Base-by-base conservation (phyloP, 2,329 filamentous ascomycete species). In the Cercospora nicotianae region DNA sequence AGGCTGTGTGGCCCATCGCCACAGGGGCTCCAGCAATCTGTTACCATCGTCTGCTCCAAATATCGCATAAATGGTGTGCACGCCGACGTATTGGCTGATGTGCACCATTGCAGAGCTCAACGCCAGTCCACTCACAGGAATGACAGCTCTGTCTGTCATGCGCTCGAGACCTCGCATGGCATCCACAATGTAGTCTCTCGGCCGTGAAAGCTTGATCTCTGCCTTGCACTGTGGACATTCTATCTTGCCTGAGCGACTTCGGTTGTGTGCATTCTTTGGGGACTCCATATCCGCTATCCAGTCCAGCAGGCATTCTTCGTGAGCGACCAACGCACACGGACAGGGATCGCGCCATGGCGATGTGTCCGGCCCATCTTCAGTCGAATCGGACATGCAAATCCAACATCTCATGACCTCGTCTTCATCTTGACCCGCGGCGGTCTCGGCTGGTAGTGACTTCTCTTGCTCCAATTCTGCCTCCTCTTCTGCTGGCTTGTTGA, bases 261-360 rank as follows among this genome's bases (percentile, higher is more conserved):
- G 79, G 72, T 82, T 79, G 71, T 82, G 81, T 69, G 82, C 76
- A 18, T 86, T 80, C 42, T 82, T 85, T 1, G 87, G 86, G 23
- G 86, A 83, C 80, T 97, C 93, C 76, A 93, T 87, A 77, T 97
- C 93, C n/a, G 92, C 90, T 18, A 98, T 90, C 94, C 94, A 99
- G 75, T 93, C 91, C 45, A 98, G 84, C 72, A 98, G 85, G 78
- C 94, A 97, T 68, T 89, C 87, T 78, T 98, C 93, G 78, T 99
- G 95, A 1, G 94, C 95, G 65, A 92, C 91, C 45, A 99, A 85
- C 12, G 92, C 93, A 80, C 95, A 99, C 0, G 90, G 91, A 78
- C 95, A 99, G 1, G 95, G 94, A 64, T 91, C 91, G 55, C 92
- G 89, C 94, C 95, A 99, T 72, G 85, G 84, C 1, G 84, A 84